Evolutionary conservation across 768 basidiomycete genomes (phyloP), one percentile per base, ranked within the genome.

Genomic region (Hemileccinum impolitum): DNA sequence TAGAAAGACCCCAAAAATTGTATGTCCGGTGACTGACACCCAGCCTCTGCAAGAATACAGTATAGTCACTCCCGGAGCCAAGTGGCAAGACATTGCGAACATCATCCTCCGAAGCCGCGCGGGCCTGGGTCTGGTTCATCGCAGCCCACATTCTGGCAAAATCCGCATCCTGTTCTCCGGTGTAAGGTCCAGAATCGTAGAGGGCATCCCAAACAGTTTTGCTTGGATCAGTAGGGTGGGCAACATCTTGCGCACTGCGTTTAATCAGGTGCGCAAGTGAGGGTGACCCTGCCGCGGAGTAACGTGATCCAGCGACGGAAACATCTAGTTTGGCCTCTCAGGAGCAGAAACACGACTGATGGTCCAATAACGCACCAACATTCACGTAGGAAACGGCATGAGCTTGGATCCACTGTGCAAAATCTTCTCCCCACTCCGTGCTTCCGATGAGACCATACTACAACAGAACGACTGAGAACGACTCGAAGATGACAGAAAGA

Each of bases 361-460:
- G 23, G 36, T 45, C 8, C 18, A 19, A 28, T 17, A n/a, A 59
- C 70, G 32, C 60, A 72, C 75, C 82, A 21, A 94, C 75, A 61
- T 96, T 96, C 49, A 96, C 66, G 62, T 97, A 97, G 13, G 89
- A 78, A 14, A 90, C 92, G 38, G 85, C 87, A 53, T 94, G 79
- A 23, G 83, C 71, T 19, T 79, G 75, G 37, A 97, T 80, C 81
- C 86, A 94, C 18, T 79, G 74, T 0, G 82, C 67, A 62, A 95
- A 97, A 64, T 97, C 95, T 66, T 96, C 94, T 9, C 84, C 91
- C 80, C 87, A 95, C 68, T 97, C 94, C 4, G 90, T 94, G 59
- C 85, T 88, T 23, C 94, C 94, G 32, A 90, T 64, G 36, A 92
- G 75, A 21, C 88, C 89, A 45, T 79, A 78, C 76, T 77, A n/a